Percentiles rank a stretch among this genome's conserved stretches.
These are phyloP conservation scores for Abrus pulchellus DNA, from an alignment of 306 rosid species.

Conservation along the genomic window DNA sequence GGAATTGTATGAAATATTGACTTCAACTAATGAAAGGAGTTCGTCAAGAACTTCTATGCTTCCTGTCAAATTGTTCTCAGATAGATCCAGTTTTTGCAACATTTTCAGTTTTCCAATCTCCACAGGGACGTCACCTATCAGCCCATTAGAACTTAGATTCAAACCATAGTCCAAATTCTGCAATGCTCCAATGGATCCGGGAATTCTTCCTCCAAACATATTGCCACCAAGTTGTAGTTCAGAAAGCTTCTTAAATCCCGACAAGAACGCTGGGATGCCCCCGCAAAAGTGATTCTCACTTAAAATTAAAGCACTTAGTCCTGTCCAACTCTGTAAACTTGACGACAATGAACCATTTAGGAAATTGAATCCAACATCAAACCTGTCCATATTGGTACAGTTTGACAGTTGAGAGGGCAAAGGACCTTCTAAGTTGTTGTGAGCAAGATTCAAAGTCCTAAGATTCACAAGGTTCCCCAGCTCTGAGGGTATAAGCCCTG, in stretches of 20 bases:
- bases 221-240: constrained; percentile 86
- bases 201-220: constrained; percentile 73
- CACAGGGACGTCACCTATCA: constrained; percentile 71
- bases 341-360: constrained; percentile 75
- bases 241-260: constrained; percentile 54
- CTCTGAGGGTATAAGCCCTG: constrained; percentile 69
- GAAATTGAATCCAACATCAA: constrained; percentile 78
- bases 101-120: constrained; percentile 57
- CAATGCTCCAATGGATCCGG: constrained; percentile 70
- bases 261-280: constrained; percentile 67
- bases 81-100: constrained; percentile 65
- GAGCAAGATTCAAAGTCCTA: constrained; percentile 59
- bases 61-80: constrained; percentile 84
- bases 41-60: constrained; percentile 56
- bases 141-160: constrained; percentile 80
- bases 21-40: constrained; percentile 55
- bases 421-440: constrained; percentile 75
- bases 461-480: constrained; percentile 70
- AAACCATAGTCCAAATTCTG: constrained; percentile 57
- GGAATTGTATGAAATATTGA: constrained; percentile 73
- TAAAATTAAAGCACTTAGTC: constrained; percentile 58
- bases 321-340: constrained; percentile 67
- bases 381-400: constrained; percentile 58
- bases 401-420: constrained; percentile 72
- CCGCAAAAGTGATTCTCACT: constrained; percentile 75